These are phyloP conservation scores for Boletus calvinii DNA, from an alignment of 1,284 basidiomycete genomes.

Conservation along the genomic window DNA sequence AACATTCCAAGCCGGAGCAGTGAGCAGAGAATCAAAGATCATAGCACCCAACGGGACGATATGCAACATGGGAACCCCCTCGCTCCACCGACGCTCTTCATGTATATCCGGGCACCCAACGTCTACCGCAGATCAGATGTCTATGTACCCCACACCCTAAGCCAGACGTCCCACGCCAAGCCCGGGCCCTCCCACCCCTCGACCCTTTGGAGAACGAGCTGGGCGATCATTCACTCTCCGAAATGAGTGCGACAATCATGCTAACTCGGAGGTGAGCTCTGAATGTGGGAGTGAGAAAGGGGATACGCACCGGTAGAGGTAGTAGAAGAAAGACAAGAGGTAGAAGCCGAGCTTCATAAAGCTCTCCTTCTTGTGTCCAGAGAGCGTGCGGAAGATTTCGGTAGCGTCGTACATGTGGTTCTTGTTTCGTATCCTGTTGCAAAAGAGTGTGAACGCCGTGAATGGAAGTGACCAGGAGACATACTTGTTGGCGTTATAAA, in stretches of 20 bases:
- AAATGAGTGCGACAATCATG: slow-evolving; percentile 87
- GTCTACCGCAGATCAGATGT: slow-evolving; percentile 19
- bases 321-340: slow-evolving; percentile 94
- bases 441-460: neutral
- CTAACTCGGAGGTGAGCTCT: slow-evolving; percentile 37
- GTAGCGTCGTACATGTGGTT: slow-evolving; percentile 99
- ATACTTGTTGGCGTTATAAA: slow-evolving; percentile 94
- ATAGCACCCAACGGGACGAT: slow-evolving; percentile 25
- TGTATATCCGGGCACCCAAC: slow-evolving; percentile 13
- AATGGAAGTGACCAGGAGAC: slow-evolving; percentile 31
- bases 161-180: slow-evolving; percentile 8
- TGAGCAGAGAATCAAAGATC: slow-evolving; percentile 13
- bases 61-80: slow-evolving; percentile 13
- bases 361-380: slow-evolving; percentile 94
- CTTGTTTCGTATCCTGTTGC: slow-evolving; percentile 82
- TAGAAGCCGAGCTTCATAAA: slow-evolving; percentile 97
- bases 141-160: slow-evolving; percentile 12
- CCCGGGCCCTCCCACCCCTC: neutral
- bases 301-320: slow-evolving; percentile 82
- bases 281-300: neutral
- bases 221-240: slow-evolving; percentile 61
- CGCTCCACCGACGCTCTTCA: slow-evolving; percentile 4
- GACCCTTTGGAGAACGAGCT: neutral
- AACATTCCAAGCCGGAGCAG: neutral
- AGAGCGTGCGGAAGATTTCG: slow-evolving; percentile 96